Conservation (phyloP, 805 yeast genomes). For the Metschnikowia corniflorae region DNA sequence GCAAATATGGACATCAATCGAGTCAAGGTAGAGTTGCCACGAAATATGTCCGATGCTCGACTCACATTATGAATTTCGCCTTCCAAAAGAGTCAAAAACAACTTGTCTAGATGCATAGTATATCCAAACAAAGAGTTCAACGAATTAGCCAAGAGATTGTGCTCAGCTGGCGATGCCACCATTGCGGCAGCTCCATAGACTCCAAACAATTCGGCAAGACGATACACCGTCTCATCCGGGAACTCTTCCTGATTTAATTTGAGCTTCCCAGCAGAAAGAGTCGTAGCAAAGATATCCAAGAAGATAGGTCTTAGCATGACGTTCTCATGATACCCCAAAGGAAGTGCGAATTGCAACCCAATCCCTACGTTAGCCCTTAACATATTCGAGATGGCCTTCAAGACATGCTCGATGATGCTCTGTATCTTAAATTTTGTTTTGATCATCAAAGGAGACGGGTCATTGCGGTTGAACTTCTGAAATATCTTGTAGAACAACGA, state of each 20-base stretch:
- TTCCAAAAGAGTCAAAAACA: conserved; percentile 53
- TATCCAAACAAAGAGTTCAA: conserved; percentile 51
- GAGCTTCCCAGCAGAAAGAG: conserved; percentile 40
- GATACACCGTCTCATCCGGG: conserved; percentile 24
- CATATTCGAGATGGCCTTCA: conserved; percentile 63
- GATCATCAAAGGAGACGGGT: conserved; percentile 14
- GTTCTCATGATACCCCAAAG: conserved; percentile 73
- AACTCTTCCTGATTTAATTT: conserved; percentile 23
- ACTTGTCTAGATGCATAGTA: conserved; percentile 32
- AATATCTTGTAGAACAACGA: conserved; percentile 54
- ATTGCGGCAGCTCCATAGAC: conserved; percentile 52
- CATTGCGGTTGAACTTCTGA: conserved; percentile 40
- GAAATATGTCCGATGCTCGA: conserved; percentile 66
- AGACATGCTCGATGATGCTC: conserved; percentile 57
- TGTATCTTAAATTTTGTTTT: conserved; percentile 51
- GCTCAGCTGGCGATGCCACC: conserved; percentile 64
- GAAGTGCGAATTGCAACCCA: conserved; percentile 71
- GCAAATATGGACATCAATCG: conserved; percentile 70
- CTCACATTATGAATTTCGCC: conserved; percentile 61
- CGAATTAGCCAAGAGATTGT: conserved; percentile 67
- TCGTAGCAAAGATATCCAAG: conserved; percentile 71
- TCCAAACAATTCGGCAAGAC: conserved; percentile 35
- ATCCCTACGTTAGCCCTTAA: conserved; percentile 71
- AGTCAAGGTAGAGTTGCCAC: conserved; percentile 82
- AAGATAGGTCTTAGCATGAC: conserved; percentile 65